Percentiles rank a stretch among this genome's conserved stretches.
Evolutionary conservation across 768 basidiomycete species (phyloP).

Genomic region (Pleurotus djamor): DNA sequence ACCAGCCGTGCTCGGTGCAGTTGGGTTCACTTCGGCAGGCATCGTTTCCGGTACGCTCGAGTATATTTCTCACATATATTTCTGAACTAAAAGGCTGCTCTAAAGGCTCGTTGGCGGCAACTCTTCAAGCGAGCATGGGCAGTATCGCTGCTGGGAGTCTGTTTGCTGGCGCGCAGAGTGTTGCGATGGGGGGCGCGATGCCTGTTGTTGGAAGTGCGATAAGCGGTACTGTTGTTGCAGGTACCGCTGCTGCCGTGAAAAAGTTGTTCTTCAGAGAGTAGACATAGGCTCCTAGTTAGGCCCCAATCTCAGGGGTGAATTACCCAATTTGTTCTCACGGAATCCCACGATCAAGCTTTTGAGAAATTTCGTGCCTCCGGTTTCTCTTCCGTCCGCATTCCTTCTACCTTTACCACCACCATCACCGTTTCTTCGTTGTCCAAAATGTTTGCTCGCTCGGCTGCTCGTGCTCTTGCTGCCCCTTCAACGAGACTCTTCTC

Average conservation of each 20-base stretch:
- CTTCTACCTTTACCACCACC: slow-evolving; percentile 14
- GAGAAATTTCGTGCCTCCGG: not conserved
- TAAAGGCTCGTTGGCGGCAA: not conserved
- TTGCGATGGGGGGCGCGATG: not conserved
- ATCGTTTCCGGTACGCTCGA: not conserved
- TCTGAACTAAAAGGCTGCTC: not conserved
- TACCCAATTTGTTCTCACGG: not conserved
- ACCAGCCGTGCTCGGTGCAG: not conserved
- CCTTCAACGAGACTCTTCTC: slow-evolving; percentile 71
- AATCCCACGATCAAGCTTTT: not conserved
- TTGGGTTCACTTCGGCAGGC: not conserved
- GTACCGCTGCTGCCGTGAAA: too few relatives aligned
- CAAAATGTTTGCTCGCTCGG: slow-evolving; percentile 66
- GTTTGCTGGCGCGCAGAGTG: not conserved
- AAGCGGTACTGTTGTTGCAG: not conserved
- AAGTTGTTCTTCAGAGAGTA: too few relatives aligned
- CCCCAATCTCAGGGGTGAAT: not conserved
- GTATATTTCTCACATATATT: not conserved
- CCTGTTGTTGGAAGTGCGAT: not conserved
- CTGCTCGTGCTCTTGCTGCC: slow-evolving; percentile 52
- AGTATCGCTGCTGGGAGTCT: not conserved
- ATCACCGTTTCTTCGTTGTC: slow-evolving; percentile 14
- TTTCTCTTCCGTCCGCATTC: not conserved
- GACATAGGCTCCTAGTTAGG: too few relatives aligned
- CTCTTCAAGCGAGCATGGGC: not conserved